These are phyloP conservation scores for Nasturtium officinale DNA, from an alignment of 345 rosid genomes.

Conservation along the genomic window DNA sequence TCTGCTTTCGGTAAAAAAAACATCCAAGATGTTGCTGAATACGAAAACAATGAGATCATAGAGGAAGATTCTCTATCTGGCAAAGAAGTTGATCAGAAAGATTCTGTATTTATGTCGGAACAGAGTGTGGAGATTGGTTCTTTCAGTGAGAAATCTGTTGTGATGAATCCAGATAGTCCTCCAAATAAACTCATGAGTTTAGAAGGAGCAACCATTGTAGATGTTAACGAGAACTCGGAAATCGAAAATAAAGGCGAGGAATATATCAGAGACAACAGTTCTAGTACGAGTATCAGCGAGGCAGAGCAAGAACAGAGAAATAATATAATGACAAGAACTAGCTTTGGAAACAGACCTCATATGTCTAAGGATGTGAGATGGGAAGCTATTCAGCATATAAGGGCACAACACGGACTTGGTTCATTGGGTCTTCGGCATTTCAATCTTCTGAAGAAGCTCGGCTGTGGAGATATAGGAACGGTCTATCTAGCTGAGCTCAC, in stretches of 20 bases:
- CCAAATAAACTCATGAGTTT: conserved; percentile 42
- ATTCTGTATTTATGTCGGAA: conserved; percentile 26
- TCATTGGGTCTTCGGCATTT: conserved; percentile 74
- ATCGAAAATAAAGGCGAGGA: conserved; percentile 66
- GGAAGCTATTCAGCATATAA: conserved; percentile 81
- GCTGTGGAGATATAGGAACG: conserved; percentile 96
- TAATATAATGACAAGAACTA: conserved; percentile 62
- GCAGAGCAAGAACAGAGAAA: conserved; percentile 59
- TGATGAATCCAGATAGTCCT: conserved; percentile 51
- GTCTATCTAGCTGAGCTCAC: conserved; percentile 93
- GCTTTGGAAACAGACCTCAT: conserved; percentile 92
- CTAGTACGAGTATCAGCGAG: conserved; percentile 81
- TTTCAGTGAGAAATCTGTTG: conserved; percentile 44
- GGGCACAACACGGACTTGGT: conserved; percentile 62
- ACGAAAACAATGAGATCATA: conserved; percentile 15
- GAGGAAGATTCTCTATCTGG: conserved; percentile 35
- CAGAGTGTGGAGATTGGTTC: conserved; percentile 53
- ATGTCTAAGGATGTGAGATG: conserved; percentile 92
- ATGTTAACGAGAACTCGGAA: conserved; percentile 46
- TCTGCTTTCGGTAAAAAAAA: neutral
- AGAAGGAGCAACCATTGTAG: conserved; percentile 35
- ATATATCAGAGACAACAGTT: conserved; percentile 73
- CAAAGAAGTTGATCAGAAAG: conserved; percentile 33
- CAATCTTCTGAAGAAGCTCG: conserved; percentile 87
- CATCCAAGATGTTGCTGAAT: neutral